Percentiles rank a stretch among this genome's conserved stretches.
phyloP scores from a whole-genome alignment of 1,284 basidiomycete species.

The Apiotrichum domesticum region DNA sequence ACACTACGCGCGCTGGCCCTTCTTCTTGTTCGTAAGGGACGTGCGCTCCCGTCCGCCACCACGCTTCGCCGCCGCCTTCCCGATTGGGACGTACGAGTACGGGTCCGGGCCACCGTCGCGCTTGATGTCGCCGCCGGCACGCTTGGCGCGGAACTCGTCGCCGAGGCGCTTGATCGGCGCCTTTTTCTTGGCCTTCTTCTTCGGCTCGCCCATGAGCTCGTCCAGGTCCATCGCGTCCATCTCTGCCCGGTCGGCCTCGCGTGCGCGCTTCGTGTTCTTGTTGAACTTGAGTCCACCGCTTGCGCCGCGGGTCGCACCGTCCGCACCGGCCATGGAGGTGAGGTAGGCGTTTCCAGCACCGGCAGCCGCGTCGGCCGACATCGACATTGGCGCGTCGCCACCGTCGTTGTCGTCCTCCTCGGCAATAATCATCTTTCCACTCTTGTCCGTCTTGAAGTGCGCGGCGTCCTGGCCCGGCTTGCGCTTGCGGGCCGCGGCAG shows the following conservation, averaged over 20 bases:
- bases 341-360: constrained; percentile 76
- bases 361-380: constrained; percentile 46
- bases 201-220: constrained; percentile 59
- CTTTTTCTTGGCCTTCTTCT: constrained; percentile 49
- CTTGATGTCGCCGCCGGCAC: constrained; percentile 87
- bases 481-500: constrained; percentile 37
- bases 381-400: constrained; percentile 40
- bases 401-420: constrained; percentile 53
- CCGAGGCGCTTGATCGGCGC: constrained; percentile 54
- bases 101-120: constrained; percentile 74
- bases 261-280: constrained; percentile 88
- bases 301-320: constrained; percentile 78
- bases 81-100: constrained; percentile 81
- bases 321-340: constrained; percentile 67
- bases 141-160: constrained; percentile 70
- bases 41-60: constrained; percentile 27
- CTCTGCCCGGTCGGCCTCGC: constrained; percentile 58
- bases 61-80: constrained; percentile 58
- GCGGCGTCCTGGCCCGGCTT: constrained; percentile 81
- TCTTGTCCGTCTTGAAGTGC: constrained; percentile 80
- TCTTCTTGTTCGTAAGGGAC: constrained; percentile 47
- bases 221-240: constrained; percentile 35
- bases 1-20: constrained; percentile 36
- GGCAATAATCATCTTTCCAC: constrained; percentile 86
- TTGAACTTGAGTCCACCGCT: constrained; percentile 89